Percentiles rank a stretch among this genome's conserved stretches.
Evolutionary conservation across 1,284 basidiomycete genomes (phyloP).

Genomic region (Schizopora paradoxa): DNA sequence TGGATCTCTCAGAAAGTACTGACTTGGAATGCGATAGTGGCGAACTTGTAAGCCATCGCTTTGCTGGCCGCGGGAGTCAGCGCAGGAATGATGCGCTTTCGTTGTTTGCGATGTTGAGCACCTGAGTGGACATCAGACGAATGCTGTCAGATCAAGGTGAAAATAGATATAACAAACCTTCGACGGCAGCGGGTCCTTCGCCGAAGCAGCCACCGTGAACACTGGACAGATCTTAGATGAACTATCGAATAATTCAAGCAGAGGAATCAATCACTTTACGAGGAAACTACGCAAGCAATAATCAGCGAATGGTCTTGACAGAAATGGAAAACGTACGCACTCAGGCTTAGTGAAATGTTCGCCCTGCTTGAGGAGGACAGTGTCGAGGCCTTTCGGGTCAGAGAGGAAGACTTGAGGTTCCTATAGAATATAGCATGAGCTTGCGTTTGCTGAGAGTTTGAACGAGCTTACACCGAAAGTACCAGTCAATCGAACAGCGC

Average conservation of each 20-base stretch:
- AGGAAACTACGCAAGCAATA: no score
- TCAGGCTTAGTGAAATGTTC: constrained; percentile 28
- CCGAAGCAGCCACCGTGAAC: not conserved
- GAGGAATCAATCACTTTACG: no score
- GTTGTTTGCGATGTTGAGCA: constrained; percentile 1
- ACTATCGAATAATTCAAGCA: no score
- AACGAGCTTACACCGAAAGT: constrained; percentile 42
- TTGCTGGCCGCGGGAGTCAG: constrained; percentile 41
- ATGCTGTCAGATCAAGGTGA: not conserved
- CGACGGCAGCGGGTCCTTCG: not conserved
- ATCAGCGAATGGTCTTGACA: no score
- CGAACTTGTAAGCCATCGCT: constrained; percentile 34
- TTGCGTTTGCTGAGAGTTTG: no score
- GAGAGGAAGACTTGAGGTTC: constrained; percentile 31
- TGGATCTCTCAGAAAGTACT: constrained; percentile 21
- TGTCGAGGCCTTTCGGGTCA: constrained; percentile 35
- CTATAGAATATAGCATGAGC: constrained; percentile 22
- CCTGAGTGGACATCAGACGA: not conserved
- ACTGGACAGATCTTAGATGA: no score
- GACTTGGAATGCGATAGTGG: constrained; percentile 30
- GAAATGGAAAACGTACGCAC: not conserved
- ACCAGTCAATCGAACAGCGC: constrained; percentile 42
- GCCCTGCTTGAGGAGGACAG: constrained; percentile 35
- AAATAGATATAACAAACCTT: not conserved
- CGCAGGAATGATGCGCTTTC: constrained; percentile 19